A percentile compares a stretch with the other conserved stretches of the same genome.
These are phyloP conservation scores for Curvularia lunata DNA, from an alignment of 2,329 filamentous ascomycete species.

Conservation along the genomic window DNA sequence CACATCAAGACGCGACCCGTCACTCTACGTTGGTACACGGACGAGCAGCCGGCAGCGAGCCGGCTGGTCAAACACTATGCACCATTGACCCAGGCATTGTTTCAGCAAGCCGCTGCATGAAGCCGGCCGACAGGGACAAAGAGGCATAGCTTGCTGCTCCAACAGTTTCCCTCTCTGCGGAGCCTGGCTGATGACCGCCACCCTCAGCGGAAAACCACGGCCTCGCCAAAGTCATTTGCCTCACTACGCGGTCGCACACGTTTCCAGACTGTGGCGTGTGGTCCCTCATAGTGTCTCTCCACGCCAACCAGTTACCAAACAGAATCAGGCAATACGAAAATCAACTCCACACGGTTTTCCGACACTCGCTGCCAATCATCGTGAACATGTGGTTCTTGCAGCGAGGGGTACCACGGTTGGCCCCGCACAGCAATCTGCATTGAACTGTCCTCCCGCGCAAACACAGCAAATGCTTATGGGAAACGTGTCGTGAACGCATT, in stretches of 20 bases:
- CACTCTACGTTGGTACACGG: background rate
- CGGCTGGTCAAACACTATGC: background rate
- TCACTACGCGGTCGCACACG: background rate
- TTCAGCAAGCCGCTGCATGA: conserved; percentile 7
- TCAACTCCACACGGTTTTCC: background rate
- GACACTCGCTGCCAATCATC: background rate
- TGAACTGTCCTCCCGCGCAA: background rate
- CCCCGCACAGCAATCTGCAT: conserved; percentile 1
- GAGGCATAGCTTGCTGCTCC: background rate
- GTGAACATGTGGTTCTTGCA: background rate
- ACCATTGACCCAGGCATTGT: background rate
- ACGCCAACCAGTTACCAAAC: background rate
- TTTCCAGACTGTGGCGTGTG: background rate
- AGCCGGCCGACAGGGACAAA: conserved; percentile 1
- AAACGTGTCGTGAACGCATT: background rate
- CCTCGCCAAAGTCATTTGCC: background rate
- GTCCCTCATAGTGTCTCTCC: background rate
- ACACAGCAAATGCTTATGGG: background rate
- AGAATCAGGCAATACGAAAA: background rate
- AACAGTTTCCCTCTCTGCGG: background rate
- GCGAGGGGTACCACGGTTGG: conserved; percentile 1
- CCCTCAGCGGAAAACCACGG: background rate
- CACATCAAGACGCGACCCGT: background rate
- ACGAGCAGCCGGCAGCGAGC: background rate
- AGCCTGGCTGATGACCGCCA: background rate